Percentiles rank a stretch among this genome's conserved stretches.
Conservation (phyloP, 352 stramenopile genomes). For the Phytopythium litorale region DNA sequence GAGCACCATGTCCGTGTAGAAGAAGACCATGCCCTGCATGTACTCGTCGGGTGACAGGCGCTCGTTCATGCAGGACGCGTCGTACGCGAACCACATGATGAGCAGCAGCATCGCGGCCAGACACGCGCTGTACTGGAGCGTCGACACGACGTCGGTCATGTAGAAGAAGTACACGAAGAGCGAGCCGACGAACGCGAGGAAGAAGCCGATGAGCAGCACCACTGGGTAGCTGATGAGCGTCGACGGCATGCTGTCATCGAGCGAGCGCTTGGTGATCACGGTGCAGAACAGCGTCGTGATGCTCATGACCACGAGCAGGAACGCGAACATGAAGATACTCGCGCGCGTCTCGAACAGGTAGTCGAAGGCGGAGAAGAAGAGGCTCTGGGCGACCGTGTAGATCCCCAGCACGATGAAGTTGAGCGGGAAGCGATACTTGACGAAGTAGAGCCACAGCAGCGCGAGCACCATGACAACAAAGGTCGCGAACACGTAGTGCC, state of each 20-base stretch:
- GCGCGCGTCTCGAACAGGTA: slow-evolving; percentile 52
- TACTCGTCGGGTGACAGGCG: slow-evolving; percentile 72
- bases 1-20: slow-evolving; percentile 81
- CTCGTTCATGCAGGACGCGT: slow-evolving; percentile 77
- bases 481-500: slow-evolving; percentile 47
- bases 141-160: slow-evolving; percentile 46
- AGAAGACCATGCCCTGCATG: slow-evolving; percentile 83
- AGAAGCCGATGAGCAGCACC: slow-evolving; percentile 46
- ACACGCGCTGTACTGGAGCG: slow-evolving; percentile 47
- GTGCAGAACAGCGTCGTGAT: slow-evolving; percentile 58
- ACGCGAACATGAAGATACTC: slow-evolving; percentile 62
- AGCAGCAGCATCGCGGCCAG: slow-evolving; percentile 55
- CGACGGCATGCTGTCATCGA: slow-evolving; percentile 22
- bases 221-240: slow-evolving; percentile 59
- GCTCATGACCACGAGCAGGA: slow-evolving; percentile 58
- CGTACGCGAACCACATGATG: slow-evolving; percentile 81
- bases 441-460: slow-evolving; percentile 65
- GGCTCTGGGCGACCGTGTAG: slow-evolving; percentile 57
- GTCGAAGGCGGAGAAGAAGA: slow-evolving; percentile 59
- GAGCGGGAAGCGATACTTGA: slow-evolving; percentile 69
- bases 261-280: slow-evolving; percentile 33
- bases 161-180: slow-evolving; percentile 60
- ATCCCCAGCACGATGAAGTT: slow-evolving; percentile 60
- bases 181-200: slow-evolving; percentile 50
- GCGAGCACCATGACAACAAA: slow-evolving; percentile 49